These are phyloP conservation scores for Gossypium rotundifolium DNA, from an alignment of 345 rosid species.

Conservation along the genomic window DNA sequence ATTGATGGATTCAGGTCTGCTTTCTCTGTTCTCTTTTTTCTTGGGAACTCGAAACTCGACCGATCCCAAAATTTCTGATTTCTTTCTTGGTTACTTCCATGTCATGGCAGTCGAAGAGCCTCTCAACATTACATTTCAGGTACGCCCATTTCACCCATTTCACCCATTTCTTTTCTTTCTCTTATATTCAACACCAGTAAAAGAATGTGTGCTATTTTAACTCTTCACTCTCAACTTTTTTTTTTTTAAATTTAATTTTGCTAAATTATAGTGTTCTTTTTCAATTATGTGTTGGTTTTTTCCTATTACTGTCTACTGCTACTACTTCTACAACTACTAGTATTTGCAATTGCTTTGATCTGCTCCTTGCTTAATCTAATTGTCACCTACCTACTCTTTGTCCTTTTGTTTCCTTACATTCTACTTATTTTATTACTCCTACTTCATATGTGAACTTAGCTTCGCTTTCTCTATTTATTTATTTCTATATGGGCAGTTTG, in stretches of 20 bases:
- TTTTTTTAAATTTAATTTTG: neutral
- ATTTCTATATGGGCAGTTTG: too few relatives aligned
- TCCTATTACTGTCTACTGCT: too few relatives aligned
- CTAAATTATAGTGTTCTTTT: neutral
- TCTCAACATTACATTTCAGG: conserved; percentile 52
- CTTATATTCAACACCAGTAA: neutral
- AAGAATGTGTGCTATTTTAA: neutral
- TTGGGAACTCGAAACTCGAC: neutral
- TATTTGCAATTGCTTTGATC: neutral
- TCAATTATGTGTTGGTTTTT: neutral
- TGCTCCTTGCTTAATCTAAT: neutral
- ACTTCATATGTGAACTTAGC: neutral
- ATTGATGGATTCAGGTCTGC: conserved; percentile 44
- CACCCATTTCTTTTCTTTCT: neutral
- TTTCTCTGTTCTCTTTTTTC: neutral
- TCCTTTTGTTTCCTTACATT: neutral
- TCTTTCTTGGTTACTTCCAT: neutral
- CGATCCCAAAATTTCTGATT: neutral
- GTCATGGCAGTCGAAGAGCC: conserved; percentile 53
- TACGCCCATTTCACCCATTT: conserved; percentile 15
- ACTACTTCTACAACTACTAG: neutral
- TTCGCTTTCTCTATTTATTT: neutral
- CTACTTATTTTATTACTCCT: neutral
- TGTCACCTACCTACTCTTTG: neutral
- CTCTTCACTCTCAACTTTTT: too few relatives aligned